Base-by-base conservation (phyloP, 345 rosid genomes). In the Citrus inodora region DNA sequence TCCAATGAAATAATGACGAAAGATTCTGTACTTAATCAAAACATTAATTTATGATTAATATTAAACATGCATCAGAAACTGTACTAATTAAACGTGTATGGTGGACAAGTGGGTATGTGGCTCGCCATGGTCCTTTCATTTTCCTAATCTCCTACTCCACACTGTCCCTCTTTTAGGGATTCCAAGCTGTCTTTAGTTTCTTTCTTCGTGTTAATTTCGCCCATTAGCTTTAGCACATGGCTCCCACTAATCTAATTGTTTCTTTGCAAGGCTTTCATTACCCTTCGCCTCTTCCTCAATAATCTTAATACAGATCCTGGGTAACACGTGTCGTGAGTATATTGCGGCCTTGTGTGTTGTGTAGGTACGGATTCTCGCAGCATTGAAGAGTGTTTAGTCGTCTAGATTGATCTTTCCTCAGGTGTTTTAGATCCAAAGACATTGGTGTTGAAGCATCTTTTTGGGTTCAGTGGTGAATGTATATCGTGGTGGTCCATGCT, bases 171-270 rank as follows among this genome's bases (percentile, higher is more conserved):
- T 81, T 83, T 81, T 72, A 35, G 84, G 74, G 78, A 85, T 73
- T 82, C 85, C 87, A 80, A 80, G 82, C 86, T 80, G 86, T 83
- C 81, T 82, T 59, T 48, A 28, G 30, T 75, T 79, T 73, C 56
- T 73, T 64, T 82, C 30, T 66, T 66, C 30, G 63, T 63, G 40
- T 65, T 67, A 70, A 74, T 65, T 59, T 73, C 30, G 5, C 40
- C 81, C 75, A 63, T 75, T 67, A 71, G 78, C 90, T 85, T 87
- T 82, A 66, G 90, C 96, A 90, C 92, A 89, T 89, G 91, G 68
- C 70, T 66, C 21, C 81, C 87, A 84, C 80, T 69, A 28, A 56
- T 11, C 46, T 27, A 33, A 48, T 38, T 27, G 19, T 5, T 5
- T 37, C 10, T 38, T 16, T 38, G 17, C 27, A n/a, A 55, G 51